These are phyloP conservation scores for Oehlia diaphana DNA, from an alignment of 192 early-diverging fungal species.

Conservation along the genomic window DNA sequence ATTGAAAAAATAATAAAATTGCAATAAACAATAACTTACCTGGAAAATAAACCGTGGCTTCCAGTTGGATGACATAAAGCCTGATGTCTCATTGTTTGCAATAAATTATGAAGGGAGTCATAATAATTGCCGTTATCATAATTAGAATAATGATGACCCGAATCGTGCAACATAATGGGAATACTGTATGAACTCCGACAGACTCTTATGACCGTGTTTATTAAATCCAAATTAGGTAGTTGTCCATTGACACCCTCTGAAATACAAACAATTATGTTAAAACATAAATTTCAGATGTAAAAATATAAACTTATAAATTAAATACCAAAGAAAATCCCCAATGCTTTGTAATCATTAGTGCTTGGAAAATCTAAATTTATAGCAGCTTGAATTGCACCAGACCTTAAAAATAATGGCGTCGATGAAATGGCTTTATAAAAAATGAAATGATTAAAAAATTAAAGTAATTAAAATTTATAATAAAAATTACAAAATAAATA, in stretches of 20 bases:
- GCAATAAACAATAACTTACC: slow-evolving; percentile 39
- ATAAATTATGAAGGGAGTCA: slow-evolving; percentile 46
- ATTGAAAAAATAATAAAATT: not conserved
- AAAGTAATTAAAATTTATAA: too few relatives aligned
- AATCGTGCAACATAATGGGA: slow-evolving; percentile 60
- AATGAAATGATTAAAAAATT: not conserved
- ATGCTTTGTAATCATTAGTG: slow-evolving; percentile 54
- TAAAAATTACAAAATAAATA: not conserved
- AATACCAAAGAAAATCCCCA: slow-evolving; percentile 76
- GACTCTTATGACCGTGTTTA: slow-evolving; percentile 71
- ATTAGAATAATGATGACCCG: slow-evolving; percentile 28
- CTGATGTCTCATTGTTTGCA: slow-evolving; percentile 64
- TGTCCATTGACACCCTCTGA: slow-evolving; percentile 87
- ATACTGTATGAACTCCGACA: slow-evolving; percentile 53
- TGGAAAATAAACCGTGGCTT: slow-evolving; percentile 68
- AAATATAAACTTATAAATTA: not conserved
- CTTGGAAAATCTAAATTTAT: slow-evolving; percentile 85
- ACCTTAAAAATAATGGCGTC: slow-evolving; percentile 42
- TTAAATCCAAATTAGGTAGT: slow-evolving; percentile 87
- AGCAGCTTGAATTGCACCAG: slow-evolving; percentile 85
- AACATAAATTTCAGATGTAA: not conserved
- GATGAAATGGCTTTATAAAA: not conserved
- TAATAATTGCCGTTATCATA: slow-evolving; percentile 44
- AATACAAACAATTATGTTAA: not conserved
- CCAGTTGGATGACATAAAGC: slow-evolving; percentile 67